Conservation (phyloP, 495 filamentous ascomycete genomes). For the Hypoxylon lienhwacheense region DNA sequence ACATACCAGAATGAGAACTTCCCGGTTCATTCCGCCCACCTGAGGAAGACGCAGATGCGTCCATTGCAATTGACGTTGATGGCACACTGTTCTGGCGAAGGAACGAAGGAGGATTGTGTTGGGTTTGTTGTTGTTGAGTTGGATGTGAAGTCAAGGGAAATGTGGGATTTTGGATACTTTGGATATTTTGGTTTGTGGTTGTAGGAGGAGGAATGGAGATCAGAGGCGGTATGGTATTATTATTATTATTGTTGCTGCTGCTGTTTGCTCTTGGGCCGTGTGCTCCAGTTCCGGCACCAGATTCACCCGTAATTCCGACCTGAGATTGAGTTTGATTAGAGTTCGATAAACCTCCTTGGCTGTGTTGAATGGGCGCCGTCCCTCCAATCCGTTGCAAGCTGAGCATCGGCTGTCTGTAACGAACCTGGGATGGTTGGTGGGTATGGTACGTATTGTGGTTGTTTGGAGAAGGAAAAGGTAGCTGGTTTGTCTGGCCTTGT, state of each 20-base stretch:
- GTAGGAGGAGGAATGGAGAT: conserved; percentile 14
- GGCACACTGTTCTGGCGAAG: conserved; percentile 10
- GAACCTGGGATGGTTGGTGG: conserved; percentile 1
- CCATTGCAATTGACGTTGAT: conserved; percentile 4
- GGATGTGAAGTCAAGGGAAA: conserved; percentile 14
- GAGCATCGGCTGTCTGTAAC: conserved; percentile 19
- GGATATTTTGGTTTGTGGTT: conserved; percentile 10
- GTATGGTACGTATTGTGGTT: conserved; percentile 8
- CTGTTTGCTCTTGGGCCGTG: conserved; percentile 12
- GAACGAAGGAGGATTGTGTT: conserved; percentile 15
- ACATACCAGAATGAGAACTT: conserved; percentile 15
- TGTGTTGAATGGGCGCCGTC: conserved; percentile 30
- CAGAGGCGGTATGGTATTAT: conserved; percentile 24
- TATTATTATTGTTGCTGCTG: no score
- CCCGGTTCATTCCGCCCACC: neutral
- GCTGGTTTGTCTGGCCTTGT: conserved; percentile 21
- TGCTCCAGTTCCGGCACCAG: neutral
- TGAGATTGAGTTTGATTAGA: conserved; percentile 19
- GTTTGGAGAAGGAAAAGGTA: conserved; percentile 8
- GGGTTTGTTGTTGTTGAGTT: conserved; percentile 10
- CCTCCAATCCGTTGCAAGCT: conserved; percentile 31
- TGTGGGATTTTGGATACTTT: no score
- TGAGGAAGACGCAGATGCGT: neutral
- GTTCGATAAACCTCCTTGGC: conserved; percentile 19
- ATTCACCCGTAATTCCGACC: conserved; percentile 5